Percentiles rank a stretch among this genome's conserved stretches.
phyloP scores from a whole-genome alignment of 345 rosid species.

The Abelmoschus esculentus region DNA sequence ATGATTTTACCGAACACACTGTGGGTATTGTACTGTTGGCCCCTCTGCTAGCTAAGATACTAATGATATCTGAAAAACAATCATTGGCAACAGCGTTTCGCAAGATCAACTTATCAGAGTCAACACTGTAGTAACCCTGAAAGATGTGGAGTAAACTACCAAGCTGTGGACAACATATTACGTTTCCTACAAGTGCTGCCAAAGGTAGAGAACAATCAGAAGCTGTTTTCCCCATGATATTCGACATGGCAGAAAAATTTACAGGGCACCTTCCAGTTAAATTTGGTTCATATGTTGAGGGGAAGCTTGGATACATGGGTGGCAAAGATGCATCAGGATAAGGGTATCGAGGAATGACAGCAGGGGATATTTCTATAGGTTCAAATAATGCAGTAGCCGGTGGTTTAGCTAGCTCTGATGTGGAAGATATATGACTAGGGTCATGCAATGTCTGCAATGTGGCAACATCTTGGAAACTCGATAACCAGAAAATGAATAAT shows the following conservation, averaged over 20 bases:
- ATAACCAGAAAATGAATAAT: slow-evolving; percentile 57
- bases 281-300: slow-evolving; percentile 66
- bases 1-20: slow-evolving; percentile 68
- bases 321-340: slow-evolving; percentile 51
- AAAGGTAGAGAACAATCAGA: slow-evolving; percentile 48
- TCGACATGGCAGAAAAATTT: slow-evolving; percentile 65
- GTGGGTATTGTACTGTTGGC: slow-evolving; percentile 63
- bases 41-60: slow-evolving; percentile 67
- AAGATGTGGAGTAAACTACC: slow-evolving; percentile 73
- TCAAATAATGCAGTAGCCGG: slow-evolving; percentile 62
- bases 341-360: slow-evolving; percentile 64
- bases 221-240: slow-evolving; percentile 61
- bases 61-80: slow-evolving; percentile 95
- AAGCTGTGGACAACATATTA: slow-evolving; percentile 91
- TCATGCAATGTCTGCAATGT: slow-evolving; percentile 19
- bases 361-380: slow-evolving; percentile 89
- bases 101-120: slow-evolving; percentile 68
- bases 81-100: slow-evolving; percentile 62
- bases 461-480: slow-evolving; percentile 55
- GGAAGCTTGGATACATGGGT: slow-evolving; percentile 88
- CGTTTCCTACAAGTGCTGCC: slow-evolving; percentile 83
- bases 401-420: slow-evolving; percentile 58
- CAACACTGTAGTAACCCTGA: slow-evolving; percentile 46
- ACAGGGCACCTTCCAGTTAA: slow-evolving; percentile 90
- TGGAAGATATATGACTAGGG: slow-evolving; percentile 41